Conservation (phyloP, 495 filamentous ascomycete genomes). For the Rhizodiscina lignyota region DNA sequence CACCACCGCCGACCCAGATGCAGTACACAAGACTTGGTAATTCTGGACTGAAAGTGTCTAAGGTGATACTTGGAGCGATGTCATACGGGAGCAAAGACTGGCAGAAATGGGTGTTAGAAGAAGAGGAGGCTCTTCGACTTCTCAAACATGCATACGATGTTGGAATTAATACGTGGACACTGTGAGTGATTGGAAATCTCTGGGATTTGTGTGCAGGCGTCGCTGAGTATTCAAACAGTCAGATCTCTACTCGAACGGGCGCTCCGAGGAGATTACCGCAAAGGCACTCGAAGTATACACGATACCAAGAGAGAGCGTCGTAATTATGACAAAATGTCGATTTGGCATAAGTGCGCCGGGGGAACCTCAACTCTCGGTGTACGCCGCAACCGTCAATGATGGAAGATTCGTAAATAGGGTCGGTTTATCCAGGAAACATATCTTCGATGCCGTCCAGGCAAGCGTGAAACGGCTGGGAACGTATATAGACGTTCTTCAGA, state of each 20-base stretch:
- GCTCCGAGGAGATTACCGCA: slow-evolving; percentile 53
- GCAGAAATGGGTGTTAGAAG: slow-evolving; percentile 27
- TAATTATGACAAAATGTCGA: slow-evolving; percentile 66
- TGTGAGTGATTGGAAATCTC: too few relatives aligned
- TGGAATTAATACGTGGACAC: slow-evolving; percentile 19
- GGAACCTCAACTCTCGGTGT: too few relatives aligned
- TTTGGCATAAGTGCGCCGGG: too few relatives aligned
- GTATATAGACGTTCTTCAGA: slow-evolving; percentile 62
- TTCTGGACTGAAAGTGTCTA: slow-evolving; percentile 28
- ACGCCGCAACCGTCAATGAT: too few relatives aligned
- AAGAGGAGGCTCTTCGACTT: slow-evolving; percentile 23
- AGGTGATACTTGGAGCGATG: slow-evolving; percentile 32
- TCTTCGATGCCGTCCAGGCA: slow-evolving; percentile 55
- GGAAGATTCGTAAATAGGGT: slow-evolving; percentile 27
- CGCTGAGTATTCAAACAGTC: too few relatives aligned
- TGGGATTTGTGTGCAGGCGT: too few relatives aligned
- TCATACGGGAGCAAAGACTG: slow-evolving; percentile 24
- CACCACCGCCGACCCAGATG: background rate
- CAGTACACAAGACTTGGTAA: slow-evolving; percentile 23
- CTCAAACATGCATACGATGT: slow-evolving; percentile 32
- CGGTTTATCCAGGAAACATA: slow-evolving; percentile 31
- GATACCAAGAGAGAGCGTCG: slow-evolving; percentile 59
- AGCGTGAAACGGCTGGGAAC: slow-evolving; percentile 47
- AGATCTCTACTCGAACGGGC: slow-evolving; percentile 33
- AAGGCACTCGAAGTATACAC: slow-evolving; percentile 62